Conservation (phyloP, 805 yeast species). For the Myxozyma geophila region DNA sequence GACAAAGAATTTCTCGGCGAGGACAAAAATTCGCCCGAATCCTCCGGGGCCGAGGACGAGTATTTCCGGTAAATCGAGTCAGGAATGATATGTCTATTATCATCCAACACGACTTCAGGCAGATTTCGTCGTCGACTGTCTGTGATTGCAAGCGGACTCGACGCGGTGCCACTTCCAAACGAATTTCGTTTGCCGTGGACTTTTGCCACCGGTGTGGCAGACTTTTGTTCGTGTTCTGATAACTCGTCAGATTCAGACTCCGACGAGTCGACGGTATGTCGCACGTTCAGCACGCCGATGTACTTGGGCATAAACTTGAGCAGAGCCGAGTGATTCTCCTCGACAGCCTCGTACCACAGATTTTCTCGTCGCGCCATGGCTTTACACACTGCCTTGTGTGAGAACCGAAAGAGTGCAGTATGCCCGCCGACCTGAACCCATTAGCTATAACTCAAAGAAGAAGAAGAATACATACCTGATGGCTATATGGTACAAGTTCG, state of each 20-base stretch:
- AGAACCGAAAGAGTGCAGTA: conserved; percentile 91
- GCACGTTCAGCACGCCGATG: conserved; percentile 90
- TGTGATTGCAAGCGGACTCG: not conserved
- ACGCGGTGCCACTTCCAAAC: not conserved
- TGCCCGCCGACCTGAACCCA: conserved; percentile 78
- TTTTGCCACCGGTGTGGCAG: no score
- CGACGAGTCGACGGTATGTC: conserved; percentile 59
- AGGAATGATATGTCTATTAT: conserved; percentile 90
- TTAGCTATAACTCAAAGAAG: not conserved
- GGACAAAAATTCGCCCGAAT: conserved; percentile 15
- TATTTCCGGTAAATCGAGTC: conserved; percentile 71
- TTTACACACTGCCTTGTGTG: conserved; percentile 91
- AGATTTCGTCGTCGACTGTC: conserved; percentile 1
- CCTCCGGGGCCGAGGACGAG: conserved; percentile 51
- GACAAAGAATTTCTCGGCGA: not conserved
- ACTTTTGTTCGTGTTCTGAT: conserved; percentile 19
- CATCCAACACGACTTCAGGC: conserved; percentile 89
- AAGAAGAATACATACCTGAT: conserved; percentile 56
- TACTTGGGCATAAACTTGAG: conserved; percentile 89
- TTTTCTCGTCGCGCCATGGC: conserved; percentile 90
- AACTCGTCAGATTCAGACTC: conserved; percentile 33
- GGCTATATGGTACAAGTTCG: conserved; percentile 86
- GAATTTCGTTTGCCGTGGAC: not conserved
- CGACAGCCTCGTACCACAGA: conserved; percentile 88
- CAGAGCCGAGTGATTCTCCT: conserved; percentile 72